A percentile compares a stretch with the other conserved stretches of the same genome.
These are phyloP conservation scores for Xeromyces bisporus DNA, from an alignment of 495 filamentous ascomycete species.

Conservation along the genomic window DNA sequence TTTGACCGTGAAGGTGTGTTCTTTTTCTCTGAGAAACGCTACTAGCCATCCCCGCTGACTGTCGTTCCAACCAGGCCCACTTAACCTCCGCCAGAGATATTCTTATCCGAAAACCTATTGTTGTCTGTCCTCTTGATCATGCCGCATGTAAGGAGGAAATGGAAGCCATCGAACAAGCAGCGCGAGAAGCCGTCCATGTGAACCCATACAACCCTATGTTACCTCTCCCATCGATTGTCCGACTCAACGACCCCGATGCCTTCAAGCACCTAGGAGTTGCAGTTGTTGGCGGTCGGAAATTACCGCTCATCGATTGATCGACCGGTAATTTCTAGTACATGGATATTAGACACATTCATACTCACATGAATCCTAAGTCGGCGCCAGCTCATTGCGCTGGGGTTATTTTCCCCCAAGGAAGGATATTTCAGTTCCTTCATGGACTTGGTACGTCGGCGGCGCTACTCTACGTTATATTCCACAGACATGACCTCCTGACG, in stretches of 20 bases:
- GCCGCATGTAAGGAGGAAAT: constrained; percentile 95
- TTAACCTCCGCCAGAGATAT: constrained; percentile 87
- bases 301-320: constrained; percentile 69
- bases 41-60: background rate
- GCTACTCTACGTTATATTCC: background rate
- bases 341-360: too few relatives aligned
- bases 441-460: background rate
- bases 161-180: constrained; percentile 90
- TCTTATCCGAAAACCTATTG: constrained; percentile 75
- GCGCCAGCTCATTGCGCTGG: too few relatives aligned
- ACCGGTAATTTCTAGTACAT: too few relatives aligned
- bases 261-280: constrained; percentile 65
- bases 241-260: constrained; percentile 57
- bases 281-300: constrained; percentile 71
- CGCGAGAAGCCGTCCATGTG: constrained; percentile 75
- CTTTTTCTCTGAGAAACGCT: background rate
- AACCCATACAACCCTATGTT: constrained; percentile 79
- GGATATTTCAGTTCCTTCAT: constrained; percentile 8
- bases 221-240: constrained; percentile 65
- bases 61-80: constrained; percentile 45
- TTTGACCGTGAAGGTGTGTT: constrained; percentile 71
- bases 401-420: too few relatives aligned
- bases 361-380: too few relatives aligned
- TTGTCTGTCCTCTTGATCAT: constrained; percentile 90
- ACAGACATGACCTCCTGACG: too few relatives aligned